A percentile compares a stretch with the other conserved stretches of the same genome.
Evolutionary conservation across 169 alveolate genomes (phyloP).

Genomic region (Plasmodium gaboni): DNA sequence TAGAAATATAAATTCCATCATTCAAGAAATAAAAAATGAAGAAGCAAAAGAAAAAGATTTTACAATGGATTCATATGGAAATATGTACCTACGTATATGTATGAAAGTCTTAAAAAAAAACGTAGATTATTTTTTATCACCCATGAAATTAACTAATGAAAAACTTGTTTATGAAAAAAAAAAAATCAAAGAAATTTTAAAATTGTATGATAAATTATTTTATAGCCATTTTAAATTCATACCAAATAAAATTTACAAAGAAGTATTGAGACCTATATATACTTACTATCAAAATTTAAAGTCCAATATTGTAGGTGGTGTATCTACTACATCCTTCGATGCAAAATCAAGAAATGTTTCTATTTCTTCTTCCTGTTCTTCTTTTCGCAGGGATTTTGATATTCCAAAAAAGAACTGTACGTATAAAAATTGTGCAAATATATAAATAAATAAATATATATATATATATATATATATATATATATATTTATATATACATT

Average conservation of each 20-base stretch:
- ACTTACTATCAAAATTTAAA: constrained; percentile 72
- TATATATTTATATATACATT: not conserved
- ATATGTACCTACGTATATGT: constrained; percentile 51
- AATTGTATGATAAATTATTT: constrained; percentile 72
- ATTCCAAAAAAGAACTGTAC: constrained; percentile 28
- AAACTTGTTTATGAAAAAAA: constrained; percentile 58
- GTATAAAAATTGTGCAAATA: not conserved
- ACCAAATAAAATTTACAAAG: constrained; percentile 74
- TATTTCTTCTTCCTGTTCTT: not conserved
- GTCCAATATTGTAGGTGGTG: constrained; percentile 26
- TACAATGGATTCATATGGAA: constrained; percentile 72
- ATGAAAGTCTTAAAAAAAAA: constrained; percentile 41
- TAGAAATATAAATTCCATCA: constrained; percentile 41
- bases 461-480: not conserved
- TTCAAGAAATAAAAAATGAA: constrained; percentile 66
- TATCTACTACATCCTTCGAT: constrained; percentile 11
- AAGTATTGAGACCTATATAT: constrained; percentile 73
- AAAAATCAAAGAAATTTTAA: constrained; percentile 75
- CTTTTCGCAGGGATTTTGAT: constrained; percentile 17
- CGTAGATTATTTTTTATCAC: constrained; percentile 25
- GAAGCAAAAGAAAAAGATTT: constrained; percentile 66
- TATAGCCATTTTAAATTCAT: constrained; percentile 71
- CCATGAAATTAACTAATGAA: constrained; percentile 26
- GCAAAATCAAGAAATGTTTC: constrained; percentile 8
- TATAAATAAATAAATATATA: not conserved